These are phyloP conservation scores for Calocera viscosa DNA, from an alignment of 768 basidiomycete species.

Conservation along the genomic window DNA sequence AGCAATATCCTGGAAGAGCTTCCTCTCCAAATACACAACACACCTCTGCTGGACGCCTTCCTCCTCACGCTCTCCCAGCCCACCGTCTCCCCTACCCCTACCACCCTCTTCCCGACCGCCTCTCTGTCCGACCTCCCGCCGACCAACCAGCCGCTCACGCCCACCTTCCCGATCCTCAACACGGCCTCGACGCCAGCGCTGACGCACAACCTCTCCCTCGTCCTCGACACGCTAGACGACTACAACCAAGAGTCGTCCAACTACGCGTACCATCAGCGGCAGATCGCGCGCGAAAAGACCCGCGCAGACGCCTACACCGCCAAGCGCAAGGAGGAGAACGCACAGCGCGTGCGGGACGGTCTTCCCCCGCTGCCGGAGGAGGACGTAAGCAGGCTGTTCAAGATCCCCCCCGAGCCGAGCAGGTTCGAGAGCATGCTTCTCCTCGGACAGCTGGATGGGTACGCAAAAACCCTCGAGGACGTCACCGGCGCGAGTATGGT, in stretches of 20 bases:
- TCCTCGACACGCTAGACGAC: slow-evolving; percentile 71
- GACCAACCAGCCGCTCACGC: slow-evolving; percentile 23
- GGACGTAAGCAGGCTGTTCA: slow-evolving; percentile 70
- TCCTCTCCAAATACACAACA: slow-evolving; percentile 72
- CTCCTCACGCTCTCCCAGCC: slow-evolving; percentile 48
- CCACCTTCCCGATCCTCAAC: slow-evolving; percentile 57
- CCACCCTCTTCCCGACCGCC: slow-evolving; percentile 28
- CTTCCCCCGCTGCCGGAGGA: slow-evolving; percentile 78
- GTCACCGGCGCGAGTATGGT: slow-evolving; percentile 51
- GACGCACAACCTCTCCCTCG: slow-evolving; percentile 66
- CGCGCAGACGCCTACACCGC: slow-evolving; percentile 66
- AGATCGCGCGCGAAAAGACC: slow-evolving; percentile 73
- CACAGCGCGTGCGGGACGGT: slow-evolving; percentile 63
- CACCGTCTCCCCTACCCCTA: slow-evolving; percentile 27
- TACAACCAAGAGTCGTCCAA: slow-evolving; percentile 89
- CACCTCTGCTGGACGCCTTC: slow-evolving; percentile 68
- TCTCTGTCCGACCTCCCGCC: slow-evolving; percentile 30
- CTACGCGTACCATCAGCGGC: slow-evolving; percentile 73
- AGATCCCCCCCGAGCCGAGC: slow-evolving; percentile 78
- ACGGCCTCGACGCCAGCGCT: slow-evolving; percentile 53
- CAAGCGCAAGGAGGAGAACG: slow-evolving; percentile 85
- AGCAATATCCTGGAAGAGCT: slow-evolving; percentile 77
- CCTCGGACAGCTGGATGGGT: slow-evolving; percentile 76
- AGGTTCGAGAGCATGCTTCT: slow-evolving; percentile 76
- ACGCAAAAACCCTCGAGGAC: slow-evolving; percentile 59